These are phyloP conservation scores for Amauroascus verrucosus DNA, from an alignment of 2,329 filamentous ascomycete species.

Conservation along the genomic window DNA sequence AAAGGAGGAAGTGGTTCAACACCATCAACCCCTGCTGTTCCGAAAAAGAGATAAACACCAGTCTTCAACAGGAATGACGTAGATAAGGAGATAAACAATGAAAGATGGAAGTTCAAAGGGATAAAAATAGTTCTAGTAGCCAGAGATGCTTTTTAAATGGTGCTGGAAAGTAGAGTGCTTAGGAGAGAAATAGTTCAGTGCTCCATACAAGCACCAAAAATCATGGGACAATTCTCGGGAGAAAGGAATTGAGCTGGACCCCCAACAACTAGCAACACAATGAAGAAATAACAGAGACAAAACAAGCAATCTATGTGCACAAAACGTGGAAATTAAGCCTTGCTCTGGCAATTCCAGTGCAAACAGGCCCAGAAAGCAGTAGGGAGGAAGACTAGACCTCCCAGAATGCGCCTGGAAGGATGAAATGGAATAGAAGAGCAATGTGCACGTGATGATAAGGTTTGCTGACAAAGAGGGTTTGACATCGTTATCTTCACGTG, in stretches of 20 bases:
- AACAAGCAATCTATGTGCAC: neutral
- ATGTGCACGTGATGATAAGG: constrained; percentile 7
- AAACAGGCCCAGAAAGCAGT: neutral
- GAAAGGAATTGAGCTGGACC: neutral
- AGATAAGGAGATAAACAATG: neutral
- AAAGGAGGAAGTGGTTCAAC: neutral
- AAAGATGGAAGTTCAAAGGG: neutral
- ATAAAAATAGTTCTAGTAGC: neutral
- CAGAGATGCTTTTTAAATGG: neutral
- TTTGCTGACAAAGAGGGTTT: neutral
- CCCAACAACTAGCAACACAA: neutral
- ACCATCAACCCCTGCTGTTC: neutral
- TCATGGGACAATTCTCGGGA: neutral
- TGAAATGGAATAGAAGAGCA: constrained; percentile 1
- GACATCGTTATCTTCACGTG: constrained; percentile 1
- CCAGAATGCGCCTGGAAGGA: neutral
- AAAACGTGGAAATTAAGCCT: neutral
- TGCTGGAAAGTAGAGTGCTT: neutral
- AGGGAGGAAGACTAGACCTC: neutral
- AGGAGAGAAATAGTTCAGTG: neutral
- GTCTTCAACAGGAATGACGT: neutral
- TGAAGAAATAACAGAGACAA: neutral
- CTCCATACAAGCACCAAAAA: constrained; percentile 1
- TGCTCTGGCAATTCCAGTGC: constrained; percentile 5
- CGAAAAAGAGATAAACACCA: neutral